A percentile compares a stretch with the other conserved stretches of the same genome.
Conservation (phyloP, 139 green algal species). For the Klebsormidium nitens region DNA sequence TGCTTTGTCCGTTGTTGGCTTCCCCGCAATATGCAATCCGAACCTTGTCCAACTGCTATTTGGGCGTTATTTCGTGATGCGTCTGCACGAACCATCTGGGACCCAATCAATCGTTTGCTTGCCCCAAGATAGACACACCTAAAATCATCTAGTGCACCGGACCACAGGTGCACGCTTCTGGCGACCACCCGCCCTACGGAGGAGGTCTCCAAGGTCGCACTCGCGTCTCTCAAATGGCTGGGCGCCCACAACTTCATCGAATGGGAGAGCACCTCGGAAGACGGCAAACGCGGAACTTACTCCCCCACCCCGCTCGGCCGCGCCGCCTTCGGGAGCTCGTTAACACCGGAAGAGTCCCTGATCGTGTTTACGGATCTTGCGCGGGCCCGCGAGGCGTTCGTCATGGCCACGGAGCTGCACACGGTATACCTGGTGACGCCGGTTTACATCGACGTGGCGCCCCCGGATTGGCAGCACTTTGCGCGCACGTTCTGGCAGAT, state of each 20-base stretch:
- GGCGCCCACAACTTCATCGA: constrained; percentile 1
- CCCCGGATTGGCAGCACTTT: constrained; percentile 16
- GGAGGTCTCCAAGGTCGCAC: constrained; percentile 11
- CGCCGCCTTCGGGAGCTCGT: constrained; percentile 16
- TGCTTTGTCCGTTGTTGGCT: no score
- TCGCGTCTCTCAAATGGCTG: constrained; percentile 24
- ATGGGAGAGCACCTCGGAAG: constrained; percentile 5
- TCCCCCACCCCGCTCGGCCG: constrained; percentile 17
- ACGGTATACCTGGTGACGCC: constrained; percentile 33
- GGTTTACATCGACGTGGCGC: constrained; percentile 1
- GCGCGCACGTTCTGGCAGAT: neutral
- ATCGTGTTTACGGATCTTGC: constrained; percentile 28
- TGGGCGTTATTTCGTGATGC: no score
- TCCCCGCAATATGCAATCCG: no score
- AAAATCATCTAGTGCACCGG: no score
- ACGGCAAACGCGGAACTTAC: no score
- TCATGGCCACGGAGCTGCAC: constrained; percentile 33
- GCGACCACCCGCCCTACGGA: constrained; percentile 1
- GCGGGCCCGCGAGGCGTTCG: constrained; percentile 19
- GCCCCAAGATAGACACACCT: no score
- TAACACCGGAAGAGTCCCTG: constrained; percentile 37
- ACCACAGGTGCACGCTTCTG: constrained; percentile 36
- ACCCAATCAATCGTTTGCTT: no score
- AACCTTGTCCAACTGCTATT: no score
- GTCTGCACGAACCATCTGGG: no score